Evolutionary conservation across 129 eudicot species (phyloP).

Genomic region (Helianthus tuberosus): DNA sequence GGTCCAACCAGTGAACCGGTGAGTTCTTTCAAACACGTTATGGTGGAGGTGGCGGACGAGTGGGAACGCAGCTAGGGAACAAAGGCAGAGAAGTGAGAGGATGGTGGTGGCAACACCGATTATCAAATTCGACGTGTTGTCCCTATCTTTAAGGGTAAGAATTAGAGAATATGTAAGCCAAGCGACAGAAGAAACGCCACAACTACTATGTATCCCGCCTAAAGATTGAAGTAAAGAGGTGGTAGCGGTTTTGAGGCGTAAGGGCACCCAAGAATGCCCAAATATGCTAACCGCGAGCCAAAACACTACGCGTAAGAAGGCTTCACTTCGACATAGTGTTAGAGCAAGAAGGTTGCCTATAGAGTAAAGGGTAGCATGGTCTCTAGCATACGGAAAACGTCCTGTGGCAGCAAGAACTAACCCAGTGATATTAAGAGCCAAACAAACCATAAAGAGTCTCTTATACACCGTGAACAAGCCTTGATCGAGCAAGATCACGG

Average conservation of each 20-base stretch:
- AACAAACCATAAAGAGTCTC: conserved; percentile 52
- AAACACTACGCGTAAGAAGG: conserved; percentile 52
- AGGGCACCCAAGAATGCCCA: conserved; percentile 65
- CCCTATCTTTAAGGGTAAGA: conserved; percentile 59
- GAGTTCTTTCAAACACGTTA: conserved; percentile 71
- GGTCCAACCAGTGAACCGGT: conserved; percentile 66
- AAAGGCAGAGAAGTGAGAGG: conserved; percentile 49
- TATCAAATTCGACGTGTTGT: conserved; percentile 49
- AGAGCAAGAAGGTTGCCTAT: conserved; percentile 61
- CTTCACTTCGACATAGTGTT: conserved; percentile 72
- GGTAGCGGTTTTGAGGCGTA: conserved; percentile 51
- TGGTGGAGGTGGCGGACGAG: conserved; percentile 80
- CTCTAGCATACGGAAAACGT: conserved; percentile 50
- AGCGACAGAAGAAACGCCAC: conserved; percentile 65
- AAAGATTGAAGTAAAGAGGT: conserved; percentile 68
- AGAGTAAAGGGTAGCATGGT: conserved; percentile 55
- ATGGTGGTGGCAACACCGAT: conserved; percentile 50
- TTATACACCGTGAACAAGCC: conserved; percentile 79
- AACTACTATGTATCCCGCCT: conserved; percentile 81
- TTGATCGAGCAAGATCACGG: conserved; percentile 72
- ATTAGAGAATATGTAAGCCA: conserved; percentile 68
- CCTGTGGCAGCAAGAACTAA: conserved; percentile 63
- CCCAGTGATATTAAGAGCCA: conserved; percentile 47
- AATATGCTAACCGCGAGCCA: conserved; percentile 62
- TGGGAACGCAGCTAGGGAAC: conserved; percentile 64